Evolutionary conservation across 1,284 basidiomycete genomes (phyloP), one percentile per base, ranked within the genome.

Genomic region (Ganoderma multipileum): DNA sequence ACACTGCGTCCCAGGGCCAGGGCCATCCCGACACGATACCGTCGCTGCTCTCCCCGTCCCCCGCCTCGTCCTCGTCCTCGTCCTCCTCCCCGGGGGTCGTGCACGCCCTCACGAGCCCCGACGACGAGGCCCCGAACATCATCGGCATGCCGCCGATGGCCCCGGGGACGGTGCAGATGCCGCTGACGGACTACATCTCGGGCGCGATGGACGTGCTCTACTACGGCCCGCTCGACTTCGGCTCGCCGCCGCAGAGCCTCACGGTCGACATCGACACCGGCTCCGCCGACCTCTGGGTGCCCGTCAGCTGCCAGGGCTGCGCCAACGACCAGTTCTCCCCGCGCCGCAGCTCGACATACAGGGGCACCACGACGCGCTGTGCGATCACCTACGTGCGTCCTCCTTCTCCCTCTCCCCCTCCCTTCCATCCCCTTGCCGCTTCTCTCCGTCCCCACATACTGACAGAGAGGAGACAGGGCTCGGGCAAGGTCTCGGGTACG

Each of bases 191-290:
- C 75, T 74, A 81, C 69, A 74, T 83, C 62, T 73, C 76, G 39
- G 76, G 76, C 38, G 70, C 73, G 36, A 72, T 83, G 50, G 86
- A 89, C 71, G 66, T 86, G 61, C 76, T 88, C 44, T 90, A 89
- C 75, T 88, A 85, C 63, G 89, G 86, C 2, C 69, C 77, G 0
- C 65, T 87, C 44, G 14, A 69, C 14, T 79, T 90, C 62, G 89
- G 88, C 18, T 85, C 86, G 20, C 83, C 83, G 2, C 67, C 76
- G 3, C 86, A 88, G 73, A 57, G 64, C 33, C 71, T 89, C 23
- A 78, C 81, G 1, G 81, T 89, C 30, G 85, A 88, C 73, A 77
- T 89, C 70, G 88, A 90, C 74, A 90, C 88, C 2, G 89, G 89
- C 60, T 89, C 87, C 4, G 82, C 88, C 33, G 89, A 90, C 73